phyloP scores from a whole-genome alignment of 805 yeast species.

The Maudiozyma bulderi region DNA sequence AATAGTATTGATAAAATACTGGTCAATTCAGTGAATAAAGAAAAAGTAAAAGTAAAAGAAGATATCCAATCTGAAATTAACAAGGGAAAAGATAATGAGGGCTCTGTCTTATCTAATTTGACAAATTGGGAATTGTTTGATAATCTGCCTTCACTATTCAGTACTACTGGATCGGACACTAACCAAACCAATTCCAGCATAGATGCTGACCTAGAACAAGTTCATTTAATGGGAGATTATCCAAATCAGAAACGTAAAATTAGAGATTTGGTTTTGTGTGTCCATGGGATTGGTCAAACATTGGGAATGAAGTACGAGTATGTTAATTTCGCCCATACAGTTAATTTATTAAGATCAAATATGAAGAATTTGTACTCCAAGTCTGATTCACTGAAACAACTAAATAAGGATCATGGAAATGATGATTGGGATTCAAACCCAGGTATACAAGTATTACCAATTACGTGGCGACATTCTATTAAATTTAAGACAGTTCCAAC shows the following conservation, averaged over 20 bases:
- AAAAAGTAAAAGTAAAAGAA: conserved; percentile 14
- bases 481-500: conserved; percentile 42
- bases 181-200: neutral
- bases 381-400: conserved; percentile 31
- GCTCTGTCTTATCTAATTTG: neutral
- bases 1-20: neutral
- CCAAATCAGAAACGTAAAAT: conserved; percentile 31
- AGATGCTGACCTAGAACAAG: conserved; percentile 29
- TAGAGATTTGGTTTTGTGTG: conserved; percentile 62
- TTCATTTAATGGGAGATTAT: conserved; percentile 31
- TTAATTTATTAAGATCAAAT: conserved; percentile 53
- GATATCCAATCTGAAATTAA: neutral
- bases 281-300: conserved; percentile 93
- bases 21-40: conserved; percentile 31
- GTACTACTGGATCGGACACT: conserved; percentile 4
- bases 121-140: conserved; percentile 8
- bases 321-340: conserved; percentile 79
- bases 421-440: conserved; percentile 41
- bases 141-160: conserved; percentile 1
- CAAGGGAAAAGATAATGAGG: neutral
- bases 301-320: conserved; percentile 70
- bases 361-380: conserved; percentile 42
- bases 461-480: conserved; percentile 80
- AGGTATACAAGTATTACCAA: conserved; percentile 76
- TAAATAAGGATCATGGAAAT: conserved; percentile 36